phyloP scores from a whole-genome alignment of 805 yeast genomes.

The Teunomyces tritomae region DNA sequence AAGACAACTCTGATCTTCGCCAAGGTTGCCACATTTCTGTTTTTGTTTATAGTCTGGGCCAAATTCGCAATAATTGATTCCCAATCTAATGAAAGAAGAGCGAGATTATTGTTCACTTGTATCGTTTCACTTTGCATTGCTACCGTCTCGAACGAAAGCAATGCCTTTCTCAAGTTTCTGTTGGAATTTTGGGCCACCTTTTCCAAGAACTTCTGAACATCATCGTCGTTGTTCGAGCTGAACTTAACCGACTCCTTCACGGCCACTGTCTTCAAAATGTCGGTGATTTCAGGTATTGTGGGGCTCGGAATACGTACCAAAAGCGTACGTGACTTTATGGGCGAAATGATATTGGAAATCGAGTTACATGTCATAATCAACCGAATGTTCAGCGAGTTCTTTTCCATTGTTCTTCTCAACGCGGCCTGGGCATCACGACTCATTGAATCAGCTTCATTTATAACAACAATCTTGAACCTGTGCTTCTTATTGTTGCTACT shows the following conservation, averaged over 20 bases:
- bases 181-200: slow-evolving; percentile 55
- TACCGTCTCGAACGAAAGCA: slow-evolving; percentile 80
- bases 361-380: slow-evolving; percentile 83
- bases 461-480: slow-evolving; percentile 75
- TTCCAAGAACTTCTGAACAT: slow-evolving; percentile 35
- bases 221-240: slow-evolving; percentile 37
- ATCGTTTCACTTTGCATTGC: slow-evolving; percentile 63
- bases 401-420: slow-evolving; percentile 92
- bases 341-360: slow-evolving; percentile 87
- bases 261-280: slow-evolving; percentile 57
- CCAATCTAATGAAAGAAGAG: slow-evolving; percentile 82
- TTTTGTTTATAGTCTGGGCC: slow-evolving; percentile 56
- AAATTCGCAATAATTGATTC: slow-evolving; percentile 69
- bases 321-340: slow-evolving; percentile 90
- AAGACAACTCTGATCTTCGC: slow-evolving; percentile 64
- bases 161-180: slow-evolving; percentile 74
- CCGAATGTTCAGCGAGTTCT: slow-evolving; percentile 83
- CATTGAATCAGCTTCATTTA: slow-evolving; percentile 87
- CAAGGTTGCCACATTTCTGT: slow-evolving; percentile 60
- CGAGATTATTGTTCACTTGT: slow-evolving; percentile 36
- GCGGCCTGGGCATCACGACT: slow-evolving; percentile 96
- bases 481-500: slow-evolving; percentile 43
- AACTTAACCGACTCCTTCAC: slow-evolving; percentile 48
- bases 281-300: slow-evolving; percentile 50
- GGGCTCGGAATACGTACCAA: slow-evolving; percentile 90